Evolutionary conservation across 73 alveolate genomes (phyloP).

Genomic region (Paraurostyla sp.): DNA sequence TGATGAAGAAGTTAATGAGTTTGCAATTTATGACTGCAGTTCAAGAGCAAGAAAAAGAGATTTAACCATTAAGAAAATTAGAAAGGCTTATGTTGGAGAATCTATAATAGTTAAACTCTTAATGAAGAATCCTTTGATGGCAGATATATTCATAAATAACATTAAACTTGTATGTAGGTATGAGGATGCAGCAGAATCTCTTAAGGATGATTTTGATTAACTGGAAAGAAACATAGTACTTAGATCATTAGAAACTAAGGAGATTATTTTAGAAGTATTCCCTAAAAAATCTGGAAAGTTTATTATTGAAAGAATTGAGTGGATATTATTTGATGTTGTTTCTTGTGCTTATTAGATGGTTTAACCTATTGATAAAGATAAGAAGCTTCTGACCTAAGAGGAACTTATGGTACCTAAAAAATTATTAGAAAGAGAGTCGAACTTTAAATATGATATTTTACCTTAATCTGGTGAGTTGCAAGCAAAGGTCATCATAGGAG

Average conservation of each 20-base stretch:
- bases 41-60: conserved; percentile 52
- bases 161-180: conserved; percentile 54
- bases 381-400: neutral
- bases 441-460: conserved; percentile 44
- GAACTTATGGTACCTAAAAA: conserved; percentile 40
- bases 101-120: conserved; percentile 58
- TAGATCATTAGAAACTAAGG: conserved; percentile 53
- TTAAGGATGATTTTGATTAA: neutral
- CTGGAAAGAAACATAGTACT: conserved; percentile 18
- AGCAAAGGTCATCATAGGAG: neutral
- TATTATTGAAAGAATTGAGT: conserved; percentile 65
- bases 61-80: conserved; percentile 41
- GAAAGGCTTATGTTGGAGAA: conserved; percentile 63
- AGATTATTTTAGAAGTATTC: conserved; percentile 51
- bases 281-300: conserved; percentile 67
- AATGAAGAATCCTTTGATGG: conserved; percentile 71
- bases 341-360: conserved; percentile 53
- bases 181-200: conserved; percentile 1
- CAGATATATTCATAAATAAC: conserved; percentile 64
- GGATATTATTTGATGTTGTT: conserved; percentile 71
- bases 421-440: conserved; percentile 60
- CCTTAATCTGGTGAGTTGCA: conserved; percentile 39
- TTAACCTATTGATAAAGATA: conserved; percentile 5
- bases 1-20: conserved; percentile 42
- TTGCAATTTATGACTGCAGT: conserved; percentile 38